Base-by-base conservation (phyloP, 495 filamentous ascomycete genomes). In the Neurospora sp. region DNA sequence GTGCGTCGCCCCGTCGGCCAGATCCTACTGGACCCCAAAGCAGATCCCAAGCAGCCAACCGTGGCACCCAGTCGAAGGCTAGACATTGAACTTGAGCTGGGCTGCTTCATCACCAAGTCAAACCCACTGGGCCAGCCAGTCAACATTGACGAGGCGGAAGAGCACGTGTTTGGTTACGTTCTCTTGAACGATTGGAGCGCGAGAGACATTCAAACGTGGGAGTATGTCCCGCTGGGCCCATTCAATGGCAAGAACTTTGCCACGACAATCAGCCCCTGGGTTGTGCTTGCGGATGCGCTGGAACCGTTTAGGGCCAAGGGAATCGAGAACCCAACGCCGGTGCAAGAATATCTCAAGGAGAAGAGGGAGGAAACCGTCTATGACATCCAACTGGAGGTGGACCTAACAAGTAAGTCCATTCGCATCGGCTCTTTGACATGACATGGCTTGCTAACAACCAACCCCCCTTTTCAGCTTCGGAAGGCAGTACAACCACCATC, bases 181-280 rank as follows among this genome's bases (percentile, higher is more conserved):
- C 84, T 98, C 70, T 87, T 98, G 86, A 98, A 98, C 81, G 95
- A 98, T 81, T 98, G 95, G 95, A 94, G 91, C 74, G 95, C 94
- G 11, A 85, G 95, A 70, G 95, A 98, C 79, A 91, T 98, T 62
- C 95, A 98, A 81, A 85, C 86, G 6, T 98, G 94, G 94, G 95
- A 98, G 82, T 96, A 95, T 76, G 83, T 93, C 3, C 93, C 93
- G 4, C 82, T 96, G 35, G 93, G 93, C 0, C 95, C 95, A 1
- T 97, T 98, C 83, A 95, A 93, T 74, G 85, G 89, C 7, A 98
- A 98, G 87, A 97, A 96, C 81, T 97, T 97, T 81, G 93, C 90
- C n/a, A 96, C 94, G 0, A 92, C 88, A 3, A 92, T 98, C 74
- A 93, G 90, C 72, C 87, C 94, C 0, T 98, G 95, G 95, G 91